A percentile compares a stretch with the other conserved stretches of the same genome.
These are phyloP conservation scores for Epichloe typhina DNA, from an alignment of 2,329 filamentous ascomycete genomes.

Conservation along the genomic window DNA sequence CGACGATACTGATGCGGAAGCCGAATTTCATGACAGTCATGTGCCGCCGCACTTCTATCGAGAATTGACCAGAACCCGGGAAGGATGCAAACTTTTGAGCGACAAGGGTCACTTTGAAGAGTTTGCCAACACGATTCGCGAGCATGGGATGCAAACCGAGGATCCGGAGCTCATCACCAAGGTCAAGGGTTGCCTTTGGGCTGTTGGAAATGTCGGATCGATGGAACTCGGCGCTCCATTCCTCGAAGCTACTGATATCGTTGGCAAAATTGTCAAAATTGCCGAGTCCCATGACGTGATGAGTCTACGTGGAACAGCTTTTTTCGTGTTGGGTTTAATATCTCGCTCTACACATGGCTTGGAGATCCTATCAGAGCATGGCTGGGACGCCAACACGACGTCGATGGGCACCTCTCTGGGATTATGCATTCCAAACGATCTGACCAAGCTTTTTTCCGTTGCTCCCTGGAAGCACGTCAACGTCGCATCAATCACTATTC, in stretches of 20 bases:
- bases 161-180: constrained; percentile 80
- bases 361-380: constrained; percentile 76
- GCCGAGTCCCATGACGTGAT: constrained; percentile 80
- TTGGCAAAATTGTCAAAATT: constrained; percentile 75
- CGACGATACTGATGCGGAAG: constrained; percentile 42
- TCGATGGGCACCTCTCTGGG: constrained; percentile 72
- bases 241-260: constrained; percentile 78
- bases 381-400: constrained; percentile 87
- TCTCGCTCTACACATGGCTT: constrained; percentile 85
- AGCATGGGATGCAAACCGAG: constrained; percentile 73
- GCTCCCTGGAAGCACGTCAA: constrained; percentile 43
- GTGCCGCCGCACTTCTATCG: constrained; percentile 98
- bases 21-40: constrained; percentile 46
- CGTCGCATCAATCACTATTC: constrained; percentile 32
- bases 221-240: constrained; percentile 97
- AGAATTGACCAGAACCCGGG: constrained; percentile 80
- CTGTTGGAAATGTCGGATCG: constrained; percentile 91
- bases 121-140: constrained; percentile 77
- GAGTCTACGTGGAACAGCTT: constrained; percentile 87
- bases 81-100: constrained; percentile 79
- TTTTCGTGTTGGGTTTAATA: constrained; percentile 82
- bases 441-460: constrained; percentile 67
- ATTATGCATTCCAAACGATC: constrained; percentile 70
- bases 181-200: constrained; percentile 95
- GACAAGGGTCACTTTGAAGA: constrained; percentile 96